Percentiles rank a stretch among this genome's conserved stretches.
These are phyloP conservation scores for Paulownia fortunei DNA, from an alignment of 257 asterid species.

Conservation along the genomic window DNA sequence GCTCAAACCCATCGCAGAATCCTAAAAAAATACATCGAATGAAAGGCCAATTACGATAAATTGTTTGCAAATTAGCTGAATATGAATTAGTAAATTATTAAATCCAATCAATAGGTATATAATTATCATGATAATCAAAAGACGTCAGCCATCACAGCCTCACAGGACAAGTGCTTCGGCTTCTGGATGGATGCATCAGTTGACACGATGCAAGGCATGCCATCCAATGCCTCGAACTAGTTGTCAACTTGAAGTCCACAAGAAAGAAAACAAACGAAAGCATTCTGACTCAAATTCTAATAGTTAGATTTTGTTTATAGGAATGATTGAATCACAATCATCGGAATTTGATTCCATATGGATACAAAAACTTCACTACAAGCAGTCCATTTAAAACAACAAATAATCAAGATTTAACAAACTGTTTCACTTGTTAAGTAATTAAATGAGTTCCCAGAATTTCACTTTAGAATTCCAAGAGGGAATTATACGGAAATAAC, in stretches of 20 bases:
- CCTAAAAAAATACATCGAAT: slow-evolving; percentile 12
- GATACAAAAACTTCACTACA: neutral
- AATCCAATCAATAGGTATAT: neutral
- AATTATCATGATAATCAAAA: neutral
- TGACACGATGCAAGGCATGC: neutral
- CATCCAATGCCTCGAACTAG: neutral
- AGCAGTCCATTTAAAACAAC: neutral
- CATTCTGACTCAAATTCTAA: neutral
- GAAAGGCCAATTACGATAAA: neutral
- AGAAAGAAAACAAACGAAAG: neutral
- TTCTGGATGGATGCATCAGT: neutral
- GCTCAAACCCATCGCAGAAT: slow-evolving; percentile 70
- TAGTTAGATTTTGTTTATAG: neutral
- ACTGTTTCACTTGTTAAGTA: neutral
- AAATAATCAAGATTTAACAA: neutral
- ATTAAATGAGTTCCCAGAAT: neutral
- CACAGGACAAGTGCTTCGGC: neutral
- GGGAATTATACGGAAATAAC: neutral
- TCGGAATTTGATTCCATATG: neutral
- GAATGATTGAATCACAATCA: neutral
- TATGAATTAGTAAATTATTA: neutral
- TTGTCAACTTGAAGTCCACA: neutral
- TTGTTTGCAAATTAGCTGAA: neutral
- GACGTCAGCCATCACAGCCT: slow-evolving; percentile 5
- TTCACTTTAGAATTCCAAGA: neutral